These are phyloP conservation scores for Aspergillus hiratsukae DNA, from an alignment of 2,329 filamentous ascomycete species.

Conservation along the genomic window DNA sequence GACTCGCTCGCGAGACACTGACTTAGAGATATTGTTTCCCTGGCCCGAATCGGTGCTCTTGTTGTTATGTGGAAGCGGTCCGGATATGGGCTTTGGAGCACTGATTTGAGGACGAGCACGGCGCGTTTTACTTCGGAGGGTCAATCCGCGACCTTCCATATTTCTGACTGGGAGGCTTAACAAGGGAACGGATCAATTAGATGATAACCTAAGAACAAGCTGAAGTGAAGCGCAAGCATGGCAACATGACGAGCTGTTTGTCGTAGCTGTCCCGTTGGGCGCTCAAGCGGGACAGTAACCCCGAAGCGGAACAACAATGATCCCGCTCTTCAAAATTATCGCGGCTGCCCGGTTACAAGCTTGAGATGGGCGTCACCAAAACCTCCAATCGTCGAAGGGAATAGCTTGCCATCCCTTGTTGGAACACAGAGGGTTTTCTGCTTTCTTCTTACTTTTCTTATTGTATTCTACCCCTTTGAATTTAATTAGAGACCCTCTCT, in stretches of 20 bases:
- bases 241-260: background rate
- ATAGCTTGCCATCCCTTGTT: background rate
- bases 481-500: background rate
- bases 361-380: slow-evolving; percentile 8
- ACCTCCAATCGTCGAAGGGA: background rate
- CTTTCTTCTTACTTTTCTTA: background rate
- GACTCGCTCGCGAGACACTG: slow-evolving; percentile 37
- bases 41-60: slow-evolving; percentile 33
- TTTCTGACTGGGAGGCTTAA: slow-evolving; percentile 12
- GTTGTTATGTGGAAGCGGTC: slow-evolving; percentile 33
- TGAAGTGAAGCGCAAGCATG: slow-evolving; percentile 4
- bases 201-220: slow-evolving; percentile 5
- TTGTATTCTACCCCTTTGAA: slow-evolving; percentile 6
- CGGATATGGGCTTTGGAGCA: slow-evolving; percentile 54
- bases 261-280: background rate
- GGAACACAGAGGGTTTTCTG: background rate
- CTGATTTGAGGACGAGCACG: slow-evolving; percentile 54
- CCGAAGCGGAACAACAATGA: slow-evolving; percentile 36
- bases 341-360: slow-evolving; percentile 10
- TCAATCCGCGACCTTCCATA: slow-evolving; percentile 56
- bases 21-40: slow-evolving; percentile 23
- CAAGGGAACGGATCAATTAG: background rate
- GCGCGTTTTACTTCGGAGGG: slow-evolving; percentile 58
- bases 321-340: slow-evolving; percentile 32
- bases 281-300: slow-evolving; percentile 27